Percentiles rank a stretch among this genome's conserved stretches.
phyloP scores from a whole-genome alignment of 495 filamentous ascomycete genomes.

The Talaromyces borbonicus region DNA sequence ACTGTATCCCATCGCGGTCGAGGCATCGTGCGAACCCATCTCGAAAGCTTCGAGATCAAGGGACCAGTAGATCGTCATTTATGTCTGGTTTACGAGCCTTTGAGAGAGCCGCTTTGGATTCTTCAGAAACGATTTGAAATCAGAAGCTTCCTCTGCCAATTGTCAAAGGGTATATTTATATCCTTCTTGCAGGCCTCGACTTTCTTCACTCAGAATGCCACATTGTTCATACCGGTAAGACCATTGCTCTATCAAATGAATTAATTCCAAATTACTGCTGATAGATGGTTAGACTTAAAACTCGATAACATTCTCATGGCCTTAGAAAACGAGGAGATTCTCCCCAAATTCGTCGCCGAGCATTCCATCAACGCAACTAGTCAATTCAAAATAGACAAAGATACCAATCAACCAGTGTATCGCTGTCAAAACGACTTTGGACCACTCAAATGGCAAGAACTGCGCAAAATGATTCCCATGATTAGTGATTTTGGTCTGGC shows the following conservation, averaged over 20 bases:
- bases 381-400: slow-evolving; percentile 6
- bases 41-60: slow-evolving; percentile 23
- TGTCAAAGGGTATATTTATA: slow-evolving; percentile 17
- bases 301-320: slow-evolving; percentile 30
- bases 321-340: slow-evolving; percentile 20
- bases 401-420: slow-evolving; percentile 20
- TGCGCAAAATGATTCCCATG: slow-evolving; percentile 16
- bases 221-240: slow-evolving; percentile 28
- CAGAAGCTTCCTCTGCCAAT: slow-evolving; percentile 15
- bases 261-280: no score
- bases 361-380: slow-evolving; percentile 4
- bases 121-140: slow-evolving; percentile 16
- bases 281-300: slow-evolving; percentile 30
- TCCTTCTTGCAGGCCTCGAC: slow-evolving; percentile 27
- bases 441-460: slow-evolving; percentile 4
- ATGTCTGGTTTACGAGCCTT: slow-evolving; percentile 21
- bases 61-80: slow-evolving; percentile 17
- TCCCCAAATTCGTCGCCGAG: not conserved
- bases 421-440: slow-evolving; percentile 23
- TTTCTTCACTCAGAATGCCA: slow-evolving; percentile 31
- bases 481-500: slow-evolving; percentile 35
- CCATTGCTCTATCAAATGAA: no score
- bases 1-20: slow-evolving; percentile 19
- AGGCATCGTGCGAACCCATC: slow-evolving; percentile 15
- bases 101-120: slow-evolving; percentile 23